Conservation (phyloP, 2,329 filamentous ascomycete genomes). For the Fusarium sp. region DNA sequence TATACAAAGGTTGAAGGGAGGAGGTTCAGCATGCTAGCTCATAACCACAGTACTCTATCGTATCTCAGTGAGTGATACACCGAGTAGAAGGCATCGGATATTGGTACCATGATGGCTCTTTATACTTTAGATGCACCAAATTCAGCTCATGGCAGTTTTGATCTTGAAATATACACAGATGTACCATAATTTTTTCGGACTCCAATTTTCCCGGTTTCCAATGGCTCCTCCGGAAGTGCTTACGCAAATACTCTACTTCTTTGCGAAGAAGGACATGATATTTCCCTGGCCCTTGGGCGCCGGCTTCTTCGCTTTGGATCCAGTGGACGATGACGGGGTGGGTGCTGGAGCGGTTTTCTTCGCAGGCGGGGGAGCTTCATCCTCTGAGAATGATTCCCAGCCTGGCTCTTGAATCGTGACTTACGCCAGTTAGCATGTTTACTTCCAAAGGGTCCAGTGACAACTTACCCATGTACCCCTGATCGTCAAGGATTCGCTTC, state of each 20-base stretch:
- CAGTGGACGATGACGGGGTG: constrained; percentile 58
- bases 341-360: constrained; percentile 65
- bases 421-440: constrained; percentile 50
- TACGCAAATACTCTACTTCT: constrained; percentile 65
- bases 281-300: constrained; percentile 76
- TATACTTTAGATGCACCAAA: neutral
- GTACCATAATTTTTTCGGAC: neutral
- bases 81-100: neutral
- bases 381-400: constrained; percentile 96
- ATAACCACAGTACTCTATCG: neutral
- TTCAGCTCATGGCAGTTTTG: neutral
- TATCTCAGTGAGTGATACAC: neutral
- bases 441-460: neutral
- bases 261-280: constrained; percentile 93
- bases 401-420: constrained; percentile 86
- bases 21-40: neutral
- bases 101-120: neutral
- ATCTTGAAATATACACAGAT: neutral
- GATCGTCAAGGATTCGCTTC: constrained; percentile 85
- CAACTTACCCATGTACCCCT: constrained; percentile 84
- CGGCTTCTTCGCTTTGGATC: constrained; percentile 65
- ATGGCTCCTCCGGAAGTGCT: neutral
- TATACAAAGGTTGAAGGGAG: neutral
- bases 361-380: constrained; percentile 69
- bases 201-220: neutral